phyloP scores from a whole-genome alignment of 805 yeast species.

The Starmerella ratchasimensis region DNA sequence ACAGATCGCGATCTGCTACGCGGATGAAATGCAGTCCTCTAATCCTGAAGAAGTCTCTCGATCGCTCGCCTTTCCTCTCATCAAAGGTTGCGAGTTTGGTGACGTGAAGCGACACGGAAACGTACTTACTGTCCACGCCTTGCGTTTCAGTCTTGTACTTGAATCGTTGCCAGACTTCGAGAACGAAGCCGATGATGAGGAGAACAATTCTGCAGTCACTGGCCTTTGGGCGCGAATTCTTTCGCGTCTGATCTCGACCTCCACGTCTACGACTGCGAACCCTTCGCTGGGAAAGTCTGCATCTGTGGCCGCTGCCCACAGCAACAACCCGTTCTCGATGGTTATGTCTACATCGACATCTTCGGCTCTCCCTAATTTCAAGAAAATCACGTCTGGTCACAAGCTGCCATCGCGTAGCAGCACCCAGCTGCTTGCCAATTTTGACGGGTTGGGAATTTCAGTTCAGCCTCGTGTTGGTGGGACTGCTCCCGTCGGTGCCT shows the following conservation, averaged over 20 bases:
- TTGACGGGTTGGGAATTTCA: no score
- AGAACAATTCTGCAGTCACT: constrained; percentile 1
- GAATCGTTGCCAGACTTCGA: constrained; percentile 8
- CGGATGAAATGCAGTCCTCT: background rate
- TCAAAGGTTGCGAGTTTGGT: constrained; percentile 13
- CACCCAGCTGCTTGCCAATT: no score
- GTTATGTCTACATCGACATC: no score
- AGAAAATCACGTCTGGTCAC: no score
- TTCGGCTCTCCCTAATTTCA: no score
- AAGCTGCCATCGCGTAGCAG: no score
- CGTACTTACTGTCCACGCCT: constrained; percentile 11
- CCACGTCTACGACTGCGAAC: no score
- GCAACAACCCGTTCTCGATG: no score
- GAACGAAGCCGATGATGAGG: constrained; percentile 6
- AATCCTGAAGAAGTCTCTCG: constrained; percentile 1
- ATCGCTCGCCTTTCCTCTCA: constrained; percentile 12
- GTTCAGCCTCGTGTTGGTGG: no score
- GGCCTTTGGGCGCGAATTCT: constrained; percentile 17
- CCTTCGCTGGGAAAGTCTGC: no score
- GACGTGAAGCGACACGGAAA: constrained; percentile 17
- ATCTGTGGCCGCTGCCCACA: no score
- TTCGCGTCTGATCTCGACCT: constrained; percentile 9
- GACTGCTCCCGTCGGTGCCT: no score
- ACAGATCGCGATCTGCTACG: constrained; percentile 12
- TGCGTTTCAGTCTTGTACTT: constrained; percentile 6